Evolutionary conservation across 805 yeast genomes (phyloP).

Genomic region (Saccharomycopsis schoenii): DNA sequence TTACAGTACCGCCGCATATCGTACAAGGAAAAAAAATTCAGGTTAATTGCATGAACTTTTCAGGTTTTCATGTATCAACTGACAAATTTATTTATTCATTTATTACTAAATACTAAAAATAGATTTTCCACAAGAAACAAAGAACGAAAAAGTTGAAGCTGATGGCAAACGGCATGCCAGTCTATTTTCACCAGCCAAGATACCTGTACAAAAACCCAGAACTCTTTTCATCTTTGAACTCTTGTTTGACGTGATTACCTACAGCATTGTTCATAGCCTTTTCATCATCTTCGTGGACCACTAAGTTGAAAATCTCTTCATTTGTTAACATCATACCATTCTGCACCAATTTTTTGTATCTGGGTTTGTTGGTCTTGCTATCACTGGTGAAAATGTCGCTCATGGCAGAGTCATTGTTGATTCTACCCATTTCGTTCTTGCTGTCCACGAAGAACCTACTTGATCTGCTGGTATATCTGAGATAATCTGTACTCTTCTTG

Average conservation of each 20-base stretch:
- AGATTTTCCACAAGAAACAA: too few species aligned
- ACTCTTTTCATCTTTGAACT: neutral
- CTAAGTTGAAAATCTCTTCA: neutral
- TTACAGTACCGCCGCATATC: too few species aligned
- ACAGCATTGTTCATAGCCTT: neutral
- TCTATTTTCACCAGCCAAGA: constrained; percentile 13
- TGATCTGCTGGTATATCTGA: neutral
- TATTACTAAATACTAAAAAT: too few species aligned
- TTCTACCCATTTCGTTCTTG: neutral
- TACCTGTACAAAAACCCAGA: neutral
- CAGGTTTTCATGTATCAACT: too few species aligned
- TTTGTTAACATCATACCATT: neutral
- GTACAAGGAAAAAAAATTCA: too few species aligned
- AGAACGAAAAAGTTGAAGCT: too few species aligned
- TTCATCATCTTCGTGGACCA: constrained; percentile 1
- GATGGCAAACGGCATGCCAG: too few species aligned
- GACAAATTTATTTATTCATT: too few species aligned
- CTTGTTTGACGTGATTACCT: constrained; percentile 12
- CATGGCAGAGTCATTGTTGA: neutral
- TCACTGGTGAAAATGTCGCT: neutral
- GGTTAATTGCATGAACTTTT: too few species aligned
- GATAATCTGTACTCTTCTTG: neutral
- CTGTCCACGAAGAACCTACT: neutral
- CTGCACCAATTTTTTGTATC: neutral
- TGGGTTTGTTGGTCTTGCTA: neutral